Percentiles rank a stretch among this genome's conserved stretches.
Conservation (phyloP, 164 flowering plant species). For the Vitis amurensis region DNA sequence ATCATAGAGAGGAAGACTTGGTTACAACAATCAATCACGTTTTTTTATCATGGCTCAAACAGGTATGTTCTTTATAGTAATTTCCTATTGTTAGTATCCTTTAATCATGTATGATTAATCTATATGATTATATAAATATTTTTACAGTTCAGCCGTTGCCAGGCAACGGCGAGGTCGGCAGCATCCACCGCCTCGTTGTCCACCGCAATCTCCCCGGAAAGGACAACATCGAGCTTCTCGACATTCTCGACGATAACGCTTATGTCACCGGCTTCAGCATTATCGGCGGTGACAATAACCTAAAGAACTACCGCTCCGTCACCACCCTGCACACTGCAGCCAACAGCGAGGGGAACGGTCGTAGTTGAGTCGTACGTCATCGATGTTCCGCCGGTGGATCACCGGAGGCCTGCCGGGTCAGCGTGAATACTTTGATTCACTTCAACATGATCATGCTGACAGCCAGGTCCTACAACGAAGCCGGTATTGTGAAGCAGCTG, state of each 20-base stretch:
- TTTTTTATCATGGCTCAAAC: too few species aligned
- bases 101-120: too few species aligned
- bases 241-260: conserved; percentile 77
- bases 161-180: conserved; percentile 70
- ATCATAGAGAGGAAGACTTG: too few species aligned
- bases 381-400: conserved; percentile 31
- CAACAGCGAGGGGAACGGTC: conserved; percentile 9
- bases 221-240: conserved; percentile 67
- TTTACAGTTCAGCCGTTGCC: too few species aligned
- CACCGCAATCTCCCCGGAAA: conserved; percentile 77
- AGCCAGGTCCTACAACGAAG: too few species aligned
- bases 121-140: too few species aligned
- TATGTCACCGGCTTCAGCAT: conserved; percentile 77
- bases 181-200: conserved; percentile 60
- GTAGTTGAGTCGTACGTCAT: conserved; percentile 34
- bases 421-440: conserved; percentile 32
- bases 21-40: too few species aligned
- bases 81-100: too few species aligned
- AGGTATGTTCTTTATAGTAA: too few species aligned
- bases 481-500: too few species aligned
- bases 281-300: conserved; percentile 48
- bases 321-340: conserved; percentile 28
- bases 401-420: conserved; percentile 28
- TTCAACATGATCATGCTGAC: conserved; percentile 14
- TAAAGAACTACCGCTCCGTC: conserved; percentile 31